A percentile compares a stretch with the other conserved stretches of the same genome.
Evolutionary conservation across 2,329 filamentous ascomycete species (phyloP).

Genomic region (Erysiphe neolycopersici): DNA sequence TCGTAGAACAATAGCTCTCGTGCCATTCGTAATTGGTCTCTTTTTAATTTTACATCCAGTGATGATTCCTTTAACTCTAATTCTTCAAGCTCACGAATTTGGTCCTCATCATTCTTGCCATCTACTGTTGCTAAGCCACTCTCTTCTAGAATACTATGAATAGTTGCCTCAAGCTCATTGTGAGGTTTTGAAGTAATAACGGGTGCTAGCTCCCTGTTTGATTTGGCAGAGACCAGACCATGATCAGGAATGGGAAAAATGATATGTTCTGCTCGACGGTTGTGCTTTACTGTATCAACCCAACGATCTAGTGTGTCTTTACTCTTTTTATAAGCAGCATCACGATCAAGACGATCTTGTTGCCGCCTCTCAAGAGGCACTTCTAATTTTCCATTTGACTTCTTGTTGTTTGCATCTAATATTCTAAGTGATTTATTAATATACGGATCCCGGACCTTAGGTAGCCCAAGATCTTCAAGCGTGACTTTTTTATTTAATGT

Average conservation of each 20-base stretch:
- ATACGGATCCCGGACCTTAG: conserved; percentile 43
- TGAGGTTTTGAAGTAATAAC: conserved; percentile 35
- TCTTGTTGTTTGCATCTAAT: conserved; percentile 34
- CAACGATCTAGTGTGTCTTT: conserved; percentile 77
- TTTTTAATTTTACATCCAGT: conserved; percentile 40
- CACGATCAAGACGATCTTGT: conserved; percentile 61
- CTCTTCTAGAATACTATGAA: conserved; percentile 71
- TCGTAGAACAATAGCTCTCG: conserved; percentile 73
- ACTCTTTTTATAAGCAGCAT: conserved; percentile 65
- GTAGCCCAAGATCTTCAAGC: conserved; percentile 49
- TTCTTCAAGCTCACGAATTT: conserved; percentile 41
- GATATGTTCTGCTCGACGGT: conserved; percentile 73
- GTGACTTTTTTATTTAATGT: conserved; percentile 21
- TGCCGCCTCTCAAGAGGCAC: conserved; percentile 65
- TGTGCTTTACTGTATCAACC: conserved; percentile 86
- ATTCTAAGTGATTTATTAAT: conserved; percentile 60
- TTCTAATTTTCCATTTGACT: conserved; percentile 40
- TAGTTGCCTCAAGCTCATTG: conserved; percentile 63
- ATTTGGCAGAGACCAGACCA: conserved; percentile 29
- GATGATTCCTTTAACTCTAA: conserved; percentile 46
- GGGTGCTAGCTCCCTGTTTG: conserved; percentile 36
- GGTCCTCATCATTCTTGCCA: conserved; percentile 31
- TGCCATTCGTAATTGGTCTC: conserved; percentile 49
- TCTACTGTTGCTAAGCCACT: conserved; percentile 44
- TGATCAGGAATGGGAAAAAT: conserved; percentile 61